Evolutionary conservation across 2,329 filamentous ascomycete species (phyloP), one percentile per base, ranked within the genome.

Genomic region (Cladophialophora yegresii): DNA sequence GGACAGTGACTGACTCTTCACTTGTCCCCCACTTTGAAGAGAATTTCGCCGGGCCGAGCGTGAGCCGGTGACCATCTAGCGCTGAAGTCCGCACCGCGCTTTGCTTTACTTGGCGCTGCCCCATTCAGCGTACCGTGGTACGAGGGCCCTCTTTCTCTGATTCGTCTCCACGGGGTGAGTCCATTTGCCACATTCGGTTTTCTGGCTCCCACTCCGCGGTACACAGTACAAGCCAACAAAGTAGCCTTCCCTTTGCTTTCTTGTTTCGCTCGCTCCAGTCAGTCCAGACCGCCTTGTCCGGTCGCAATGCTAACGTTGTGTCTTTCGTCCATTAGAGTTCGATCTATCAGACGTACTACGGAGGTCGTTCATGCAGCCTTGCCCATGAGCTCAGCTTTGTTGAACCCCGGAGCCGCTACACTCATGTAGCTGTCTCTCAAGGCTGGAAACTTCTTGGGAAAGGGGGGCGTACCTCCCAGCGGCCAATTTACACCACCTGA

Each of bases 1-100:
- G 13, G 13, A 20, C 16, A n/a, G 12, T 43, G 13, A 43, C 36
- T 8, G 13, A n/a, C n/a, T n/a, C 7, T 43, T 43, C 16, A 43
- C 16, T 43, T 43, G 13, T 1, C n/a, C 36, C 36, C 36, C 16
- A n/a, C 36, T 20, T n/a, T 8, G 36, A 16, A 43, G 33, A 43
- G 16, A 43, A 43, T n/a, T 43, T 43, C 36, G 5, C 47, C 47
- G 23, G 47, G 20, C 47, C 47, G 47, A 58, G 45, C 13, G 26
- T 28, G 45, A 43, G 55, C 55, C 55, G 55, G 47, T 9, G 47
- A n/a, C 57, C 13, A 22, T 16, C 57, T 60, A 60, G 57, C 57
- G 57, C 40, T 51, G 26, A 60, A 43, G 33, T 60, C 57, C 57
- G 57, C 47, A n/a, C 43, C 7, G 55, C 26, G 32, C 23, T 43